A percentile compares a stretch with the other conserved stretches of the same genome.
Conservation (phyloP, 176 grass and related monocot species). For the Carex cristatella region DNA sequence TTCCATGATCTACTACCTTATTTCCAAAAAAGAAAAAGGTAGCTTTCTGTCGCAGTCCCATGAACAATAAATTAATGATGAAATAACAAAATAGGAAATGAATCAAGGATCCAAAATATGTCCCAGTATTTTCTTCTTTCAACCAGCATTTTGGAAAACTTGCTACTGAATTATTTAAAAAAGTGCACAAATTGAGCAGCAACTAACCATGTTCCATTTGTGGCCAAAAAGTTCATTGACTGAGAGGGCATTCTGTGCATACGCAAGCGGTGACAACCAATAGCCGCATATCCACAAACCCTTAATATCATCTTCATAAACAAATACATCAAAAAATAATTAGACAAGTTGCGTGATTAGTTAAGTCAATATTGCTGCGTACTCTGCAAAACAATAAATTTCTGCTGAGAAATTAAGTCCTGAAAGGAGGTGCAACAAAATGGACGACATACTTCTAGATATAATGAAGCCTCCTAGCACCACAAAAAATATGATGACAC, state of each 20-base stretch:
- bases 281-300: conserved; percentile 56
- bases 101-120: too few relatives aligned
- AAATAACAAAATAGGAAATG: too few relatives aligned
- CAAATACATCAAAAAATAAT: not conserved
- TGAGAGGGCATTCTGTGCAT: conserved; percentile 54
- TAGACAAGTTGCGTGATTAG: too few relatives aligned
- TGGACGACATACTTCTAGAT: conserved; percentile 36
- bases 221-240: conserved; percentile 70
- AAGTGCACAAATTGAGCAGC: not conserved
- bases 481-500: conserved; percentile 44
- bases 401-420: not conserved
- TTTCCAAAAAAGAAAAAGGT: too few relatives aligned
- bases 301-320: conserved; percentile 56
- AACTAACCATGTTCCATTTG: conserved; percentile 56
- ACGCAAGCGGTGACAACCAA: not conserved
- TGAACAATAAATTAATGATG: too few relatives aligned
- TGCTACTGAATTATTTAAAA: not conserved
- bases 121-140: not conserved
- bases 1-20: too few relatives aligned
- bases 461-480: conserved; percentile 69
- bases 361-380: too few relatives aligned
- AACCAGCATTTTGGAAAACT: not conserved
- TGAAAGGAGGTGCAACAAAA: not conserved
- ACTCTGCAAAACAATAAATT: too few relatives aligned
- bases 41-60: too few relatives aligned